Evolutionary conservation across 2,329 filamentous ascomycete species (phyloP).

Genomic region (Alternaria triticina): DNA sequence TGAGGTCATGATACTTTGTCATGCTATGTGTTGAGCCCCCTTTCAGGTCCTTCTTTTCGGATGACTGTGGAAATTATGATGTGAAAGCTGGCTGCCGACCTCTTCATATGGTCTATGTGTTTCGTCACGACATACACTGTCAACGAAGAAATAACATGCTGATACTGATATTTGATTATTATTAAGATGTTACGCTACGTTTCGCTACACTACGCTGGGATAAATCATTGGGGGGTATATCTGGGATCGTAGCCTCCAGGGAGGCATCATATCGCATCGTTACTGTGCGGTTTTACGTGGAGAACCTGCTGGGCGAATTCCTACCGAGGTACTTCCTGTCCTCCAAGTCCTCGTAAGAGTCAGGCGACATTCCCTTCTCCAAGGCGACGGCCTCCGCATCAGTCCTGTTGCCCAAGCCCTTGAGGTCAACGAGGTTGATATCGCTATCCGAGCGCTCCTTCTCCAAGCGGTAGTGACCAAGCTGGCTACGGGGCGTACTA

Average conservation of each 20-base stretch:
- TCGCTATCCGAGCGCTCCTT: background rate
- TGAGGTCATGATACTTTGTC: background rate
- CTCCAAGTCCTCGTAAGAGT: background rate
- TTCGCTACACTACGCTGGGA: background rate
- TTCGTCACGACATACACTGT: background rate
- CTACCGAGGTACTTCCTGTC: background rate
- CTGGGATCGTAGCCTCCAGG: background rate
- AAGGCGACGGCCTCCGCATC: background rate
- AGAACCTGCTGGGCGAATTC: background rate
- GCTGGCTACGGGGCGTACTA: background rate
- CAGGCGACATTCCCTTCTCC: background rate
- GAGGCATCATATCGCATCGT: background rate
- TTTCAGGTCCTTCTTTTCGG: background rate
- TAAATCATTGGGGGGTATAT: background rate
- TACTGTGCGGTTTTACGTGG: background rate
- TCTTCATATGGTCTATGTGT: background rate
- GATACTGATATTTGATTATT: background rate
- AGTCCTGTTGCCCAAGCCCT: slow-evolving; percentile 1
- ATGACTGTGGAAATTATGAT: too few relatives aligned
- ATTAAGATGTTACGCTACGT: background rate
- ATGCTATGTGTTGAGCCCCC: background rate
- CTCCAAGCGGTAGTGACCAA: background rate
- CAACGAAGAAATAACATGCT: background rate
- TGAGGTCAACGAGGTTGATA: slow-evolving; percentile 6
- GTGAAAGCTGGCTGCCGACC: background rate